A percentile compares a stretch with the other conserved stretches of the same genome.
Conservation (phyloP, 305 asterid genomes). For the Galium porrigens region DNA sequence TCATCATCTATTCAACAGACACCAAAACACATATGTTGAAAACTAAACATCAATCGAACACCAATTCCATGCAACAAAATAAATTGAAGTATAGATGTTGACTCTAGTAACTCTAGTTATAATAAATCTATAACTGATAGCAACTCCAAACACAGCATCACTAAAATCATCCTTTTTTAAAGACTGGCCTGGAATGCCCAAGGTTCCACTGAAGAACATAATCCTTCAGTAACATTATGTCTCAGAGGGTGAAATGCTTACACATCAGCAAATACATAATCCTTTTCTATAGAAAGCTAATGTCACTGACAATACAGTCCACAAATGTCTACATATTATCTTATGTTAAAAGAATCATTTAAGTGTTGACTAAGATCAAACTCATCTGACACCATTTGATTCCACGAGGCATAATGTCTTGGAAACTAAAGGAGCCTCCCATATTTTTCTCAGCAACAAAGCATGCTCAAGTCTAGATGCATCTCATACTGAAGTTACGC, state of each 20-base stretch:
- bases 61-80: neutral
- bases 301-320: neutral
- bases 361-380: neutral
- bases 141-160: conserved; percentile 1
- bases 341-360: neutral
- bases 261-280: neutral
- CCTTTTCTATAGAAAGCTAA: conserved; percentile 1
- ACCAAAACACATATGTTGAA: neutral
- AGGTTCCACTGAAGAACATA: neutral
- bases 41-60: neutral
- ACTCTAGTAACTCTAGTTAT: neutral
- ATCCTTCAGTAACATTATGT: neutral
- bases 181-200: neutral
- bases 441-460: neutral
- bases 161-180: neutral
- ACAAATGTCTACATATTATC: neutral
- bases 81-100: neutral
- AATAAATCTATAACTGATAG: neutral
- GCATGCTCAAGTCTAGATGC: neutral
- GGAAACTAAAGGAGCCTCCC: neutral
- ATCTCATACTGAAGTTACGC: neutral
- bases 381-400: neutral
- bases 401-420: too few relatives aligned
- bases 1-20: too few relatives aligned
- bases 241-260: neutral